Base-by-base conservation (phyloP, 495 filamentous ascomycete species). In the Neurospora tetraspora region DNA sequence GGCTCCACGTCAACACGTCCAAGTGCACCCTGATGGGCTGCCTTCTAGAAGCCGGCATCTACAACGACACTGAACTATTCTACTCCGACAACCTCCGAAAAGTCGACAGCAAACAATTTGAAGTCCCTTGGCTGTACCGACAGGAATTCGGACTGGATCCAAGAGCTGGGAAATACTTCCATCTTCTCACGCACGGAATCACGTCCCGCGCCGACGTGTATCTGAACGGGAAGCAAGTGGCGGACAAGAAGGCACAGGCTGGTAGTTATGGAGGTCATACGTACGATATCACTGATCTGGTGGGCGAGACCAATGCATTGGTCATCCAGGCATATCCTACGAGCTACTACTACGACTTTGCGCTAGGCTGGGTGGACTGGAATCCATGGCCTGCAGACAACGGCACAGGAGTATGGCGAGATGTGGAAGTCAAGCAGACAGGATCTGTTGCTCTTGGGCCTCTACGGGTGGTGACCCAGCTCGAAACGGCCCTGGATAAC, bases 361-460 rank as follows among this genome's bases (percentile, higher is more conserved):
- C 85, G 0, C 75, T 88, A 23, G 88, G 89, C 0, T 91, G 88
- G 71, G 86, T 88, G 2, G 89, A 91, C 72, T 91, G 90, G 90
- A 91, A 91, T 59, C 89, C 89, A 0, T 88, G 86, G 71, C 89
- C 90, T 0, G 80, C 83, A 0, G 87, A 89, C 75, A 89, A 86
- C 69, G 81, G 81, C 31, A 89, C 86, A 0, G 89, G 90, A 0
- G 83, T 91, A 2, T 91, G 89, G 89, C 83, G 89, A 1, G 76
- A 90, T 65, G 83, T 91, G 7, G 87, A 89, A 69, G 31, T 91
- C 31, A 85, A 85, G 69, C 84, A 87, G 74, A 90, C 87, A 0
- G 89, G 89, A 0, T 77, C 86, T 6, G 83, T 90, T 0, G 80
- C 82, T 0, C 77, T 91, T 69, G 87, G 83, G 0, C 80, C 85